These are phyloP conservation scores for Plasmodium coatneyi DNA, from an alignment of 169 alveolate genomes.

Conservation along the genomic window DNA sequence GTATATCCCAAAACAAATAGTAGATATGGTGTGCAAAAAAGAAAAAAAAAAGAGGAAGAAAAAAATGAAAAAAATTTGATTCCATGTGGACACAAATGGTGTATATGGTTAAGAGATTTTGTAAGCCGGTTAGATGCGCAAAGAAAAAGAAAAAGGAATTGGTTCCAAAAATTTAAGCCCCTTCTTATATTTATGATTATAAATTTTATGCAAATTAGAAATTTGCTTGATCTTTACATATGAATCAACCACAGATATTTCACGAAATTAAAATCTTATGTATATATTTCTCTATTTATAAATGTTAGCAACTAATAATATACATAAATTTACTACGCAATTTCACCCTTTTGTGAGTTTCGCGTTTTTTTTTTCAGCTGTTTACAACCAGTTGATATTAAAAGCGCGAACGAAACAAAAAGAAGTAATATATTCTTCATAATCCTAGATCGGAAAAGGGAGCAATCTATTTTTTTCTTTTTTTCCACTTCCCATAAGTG, in stretches of 20 bases:
- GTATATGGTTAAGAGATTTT: background rate
- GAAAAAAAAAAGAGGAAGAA: background rate
- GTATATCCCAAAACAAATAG: background rate
- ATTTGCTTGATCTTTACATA: background rate
- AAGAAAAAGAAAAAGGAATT: no score
- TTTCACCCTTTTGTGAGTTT: background rate
- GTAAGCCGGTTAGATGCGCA: no score
- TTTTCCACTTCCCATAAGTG: no score
- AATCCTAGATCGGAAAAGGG: background rate
- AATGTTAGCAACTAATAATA: background rate
- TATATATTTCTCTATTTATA: background rate
- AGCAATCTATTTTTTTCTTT: background rate
- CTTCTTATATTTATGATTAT: background rate
- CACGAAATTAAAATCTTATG: background rate
- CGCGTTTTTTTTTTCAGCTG: background rate
- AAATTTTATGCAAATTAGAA: background rate
- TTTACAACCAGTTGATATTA: background rate
- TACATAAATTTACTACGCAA: background rate
- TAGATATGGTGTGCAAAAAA: no score
- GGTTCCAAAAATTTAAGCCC: background rate
- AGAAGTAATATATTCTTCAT: background rate
- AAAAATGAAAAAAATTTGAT: no score
- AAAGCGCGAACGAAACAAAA: background rate
- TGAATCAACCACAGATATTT: background rate
- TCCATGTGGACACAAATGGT: background rate